Percentiles rank a stretch among this genome's conserved stretches.
Conservation (phyloP, 495 filamentous ascomycete genomes). For the Parathielavia appendiculata region DNA sequence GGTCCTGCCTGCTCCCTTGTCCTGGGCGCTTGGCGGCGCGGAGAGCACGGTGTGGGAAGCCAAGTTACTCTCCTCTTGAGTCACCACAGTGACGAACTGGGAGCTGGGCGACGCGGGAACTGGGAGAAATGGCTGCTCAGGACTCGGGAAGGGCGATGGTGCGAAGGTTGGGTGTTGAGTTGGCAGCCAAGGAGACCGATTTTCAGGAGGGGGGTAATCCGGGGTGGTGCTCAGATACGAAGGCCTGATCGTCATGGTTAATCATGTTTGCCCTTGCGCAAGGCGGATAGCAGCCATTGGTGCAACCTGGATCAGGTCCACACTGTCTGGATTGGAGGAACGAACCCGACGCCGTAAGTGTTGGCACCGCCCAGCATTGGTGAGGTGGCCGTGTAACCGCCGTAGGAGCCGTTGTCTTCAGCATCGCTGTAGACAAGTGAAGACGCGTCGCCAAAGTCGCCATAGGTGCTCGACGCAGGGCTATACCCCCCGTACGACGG, state of each 20-base stretch:
- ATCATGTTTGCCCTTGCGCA: constrained; percentile 39
- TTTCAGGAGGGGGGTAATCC: constrained; percentile 34
- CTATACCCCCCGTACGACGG: constrained; percentile 51
- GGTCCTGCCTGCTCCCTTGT: constrained; percentile 28
- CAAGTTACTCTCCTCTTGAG: constrained; percentile 29
- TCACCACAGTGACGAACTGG: constrained; percentile 24
- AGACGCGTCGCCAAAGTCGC: constrained; percentile 46
- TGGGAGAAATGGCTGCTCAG: constrained; percentile 33
- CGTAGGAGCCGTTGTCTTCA: constrained; percentile 44
- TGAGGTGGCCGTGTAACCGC: constrained; percentile 35
- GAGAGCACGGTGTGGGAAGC: constrained; percentile 21
- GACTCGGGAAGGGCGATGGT: constrained; percentile 37
- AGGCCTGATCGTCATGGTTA: constrained; percentile 47
- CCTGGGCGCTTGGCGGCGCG: constrained; percentile 18
- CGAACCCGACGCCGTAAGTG: constrained; percentile 52
- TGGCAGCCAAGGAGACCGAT: constrained; percentile 24
- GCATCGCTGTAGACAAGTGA: constrained; percentile 52
- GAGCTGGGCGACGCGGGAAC: constrained; percentile 35
- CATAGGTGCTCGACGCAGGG: constrained; percentile 51
- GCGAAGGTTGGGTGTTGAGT: constrained; percentile 21
- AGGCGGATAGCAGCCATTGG: constrained; percentile 33
- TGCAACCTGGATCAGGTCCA: constrained; percentile 43
- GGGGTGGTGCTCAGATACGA: constrained; percentile 35
- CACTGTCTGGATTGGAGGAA: constrained; percentile 50
- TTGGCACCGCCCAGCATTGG: constrained; percentile 38